Conservation (phyloP, 306 rosid genomes). For the Dalbergia cochinchinensis region DNA sequence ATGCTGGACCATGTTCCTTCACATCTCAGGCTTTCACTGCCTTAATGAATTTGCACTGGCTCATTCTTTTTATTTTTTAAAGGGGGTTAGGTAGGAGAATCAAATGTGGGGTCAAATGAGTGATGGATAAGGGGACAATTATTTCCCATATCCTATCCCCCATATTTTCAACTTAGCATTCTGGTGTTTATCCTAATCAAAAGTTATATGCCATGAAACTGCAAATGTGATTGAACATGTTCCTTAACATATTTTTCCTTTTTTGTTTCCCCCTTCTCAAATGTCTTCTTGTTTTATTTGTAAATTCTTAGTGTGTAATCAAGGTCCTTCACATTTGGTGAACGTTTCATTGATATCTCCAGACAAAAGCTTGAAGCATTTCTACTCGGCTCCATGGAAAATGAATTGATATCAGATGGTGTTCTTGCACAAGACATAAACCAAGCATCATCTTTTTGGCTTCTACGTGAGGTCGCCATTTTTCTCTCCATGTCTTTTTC, state of each 20-base stretch:
- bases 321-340: slow-evolving; percentile 31
- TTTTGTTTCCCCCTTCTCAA: background rate
- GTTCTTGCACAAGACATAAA: slow-evolving; percentile 94
- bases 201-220: slow-evolving; percentile 22
- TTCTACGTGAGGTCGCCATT: slow-evolving; percentile 79
- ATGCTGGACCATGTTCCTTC: slow-evolving; percentile 22
- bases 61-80: background rate
- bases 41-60: background rate
- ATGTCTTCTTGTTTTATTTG: slow-evolving; percentile 12
- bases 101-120: slow-evolving; percentile 35
- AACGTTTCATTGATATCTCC: slow-evolving; percentile 45
- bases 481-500: slow-evolving; percentile 29
- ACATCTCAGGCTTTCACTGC: slow-evolving; percentile 1
- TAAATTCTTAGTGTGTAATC: slow-evolving; percentile 22
- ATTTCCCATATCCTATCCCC: slow-evolving; percentile 25
- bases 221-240: slow-evolving; percentile 12
- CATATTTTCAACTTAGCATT: slow-evolving; percentile 15
- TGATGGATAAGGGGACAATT: slow-evolving; percentile 25
- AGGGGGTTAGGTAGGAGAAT: background rate
- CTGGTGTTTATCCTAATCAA: slow-evolving; percentile 29
- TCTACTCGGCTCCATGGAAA: slow-evolving; percentile 83
- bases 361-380: slow-evolving; percentile 98
- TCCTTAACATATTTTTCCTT: slow-evolving; percentile 10
- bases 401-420: slow-evolving; percentile 87
- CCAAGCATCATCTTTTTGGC: slow-evolving; percentile 96